Base-by-base conservation (phyloP, 306 rosid genomes). In the Sesbania bispinosa region DNA sequence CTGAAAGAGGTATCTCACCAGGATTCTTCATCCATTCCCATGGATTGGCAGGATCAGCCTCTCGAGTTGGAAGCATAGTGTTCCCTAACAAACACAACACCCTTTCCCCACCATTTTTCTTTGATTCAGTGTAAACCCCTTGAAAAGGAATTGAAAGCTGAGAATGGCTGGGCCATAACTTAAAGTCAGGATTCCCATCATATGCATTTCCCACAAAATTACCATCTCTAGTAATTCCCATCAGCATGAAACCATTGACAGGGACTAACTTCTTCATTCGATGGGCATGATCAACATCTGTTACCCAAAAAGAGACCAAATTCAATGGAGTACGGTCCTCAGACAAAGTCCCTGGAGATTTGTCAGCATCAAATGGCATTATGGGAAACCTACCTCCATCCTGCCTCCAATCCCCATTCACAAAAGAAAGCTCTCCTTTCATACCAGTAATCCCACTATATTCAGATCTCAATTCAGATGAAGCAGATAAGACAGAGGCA, bases 341-440 rank as follows among this genome's bases (percentile, higher is more conserved):
- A 11, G 67, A 27, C 9, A 67, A 38, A n/a, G 18, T 14, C 29
- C 36, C 73, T 2, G 50, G 41, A 64, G 55, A 62, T 15, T 55
- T 51, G 36, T 21, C 18, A 45, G 64, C 85, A 71, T 85, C 82
- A 77, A 87, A 93, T 1, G 98, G 98, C 85, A 90, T 71, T 4
- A 93, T 52, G 18, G 98, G 97, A 62, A 76, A 79, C 51, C 87
- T 84, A 20, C 86, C 88, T 21, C 14, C 80, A 36, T 80, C 88
- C 73, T 93, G 94, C 46, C 50, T 69, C 97, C 98, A 93, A 79
- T 93, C 98, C 50, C 97, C 98, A 75, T 86, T 80, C 6, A 83
- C 79, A 77, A 93, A 88, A 55, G 73, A 70, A 54, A 93, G 84
- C 55, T 88, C 90, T 45, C 77, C 57, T 67, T 86, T 83, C 69